phyloP scores from a whole-genome alignment of 768 basidiomycete genomes.

The Neoboletus magnificus region DNA sequence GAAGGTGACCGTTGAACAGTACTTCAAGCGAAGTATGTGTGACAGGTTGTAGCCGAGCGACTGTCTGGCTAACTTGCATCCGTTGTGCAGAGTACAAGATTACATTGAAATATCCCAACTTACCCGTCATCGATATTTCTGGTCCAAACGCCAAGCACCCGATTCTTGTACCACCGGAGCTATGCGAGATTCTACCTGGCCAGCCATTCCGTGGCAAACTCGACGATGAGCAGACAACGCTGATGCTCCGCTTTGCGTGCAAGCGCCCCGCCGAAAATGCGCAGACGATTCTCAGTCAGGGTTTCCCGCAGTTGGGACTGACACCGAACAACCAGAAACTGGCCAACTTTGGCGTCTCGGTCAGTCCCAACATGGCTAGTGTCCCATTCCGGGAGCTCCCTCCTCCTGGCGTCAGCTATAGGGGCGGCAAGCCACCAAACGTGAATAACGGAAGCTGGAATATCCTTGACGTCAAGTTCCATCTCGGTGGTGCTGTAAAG shows the following conservation, averaged over 20 bases:
- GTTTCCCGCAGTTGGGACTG: conserved; percentile 56
- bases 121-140: conserved; percentile 57
- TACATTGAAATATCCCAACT: conserved; percentile 44
- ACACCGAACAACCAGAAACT: conserved; percentile 38
- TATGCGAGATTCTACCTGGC: conserved; percentile 62
- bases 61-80: conserved; percentile 4
- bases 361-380: conserved; percentile 57
- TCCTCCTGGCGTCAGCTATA: conserved; percentile 57
- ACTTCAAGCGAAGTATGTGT: conserved; percentile 57
- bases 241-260: conserved; percentile 72
- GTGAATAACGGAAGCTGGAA: conserved; percentile 73
- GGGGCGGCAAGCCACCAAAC: conserved; percentile 37
- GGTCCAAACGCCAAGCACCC: conserved; percentile 28
- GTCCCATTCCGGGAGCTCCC: conserved; percentile 64
- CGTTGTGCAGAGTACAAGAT: conserved; percentile 53
- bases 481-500: conserved; percentile 45
- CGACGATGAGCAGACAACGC: conserved; percentile 52
- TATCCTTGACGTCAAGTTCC: conserved; percentile 68
- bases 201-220: conserved; percentile 62
- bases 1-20: conserved; percentile 56
- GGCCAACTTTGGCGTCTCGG: conserved; percentile 52
- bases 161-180: conserved; percentile 59
- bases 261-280: conserved; percentile 61
- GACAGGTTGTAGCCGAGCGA: not conserved
- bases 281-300: conserved; percentile 50